phyloP scores from a whole-genome alignment of 1,284 basidiomycete genomes.

The Ustilago xerochloae region DNA sequence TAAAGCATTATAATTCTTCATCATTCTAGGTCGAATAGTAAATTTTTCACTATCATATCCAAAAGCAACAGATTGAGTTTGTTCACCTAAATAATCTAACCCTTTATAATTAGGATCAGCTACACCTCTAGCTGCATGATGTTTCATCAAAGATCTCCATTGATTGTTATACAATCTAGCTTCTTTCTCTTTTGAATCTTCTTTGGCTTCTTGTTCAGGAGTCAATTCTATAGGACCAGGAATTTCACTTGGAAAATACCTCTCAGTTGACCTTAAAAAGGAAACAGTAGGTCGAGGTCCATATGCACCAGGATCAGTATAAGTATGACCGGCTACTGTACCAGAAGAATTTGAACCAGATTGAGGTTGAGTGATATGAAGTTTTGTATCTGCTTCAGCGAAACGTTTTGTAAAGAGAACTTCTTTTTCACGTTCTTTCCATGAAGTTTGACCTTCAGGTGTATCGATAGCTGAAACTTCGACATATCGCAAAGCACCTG shows the following conservation, averaged over 20 bases:
- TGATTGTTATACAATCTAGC: constrained; percentile 36
- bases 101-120: constrained; percentile 44
- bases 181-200: constrained; percentile 22
- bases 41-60: constrained; percentile 46
- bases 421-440: constrained; percentile 58
- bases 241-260: constrained; percentile 49
- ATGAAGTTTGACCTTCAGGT: constrained; percentile 53
- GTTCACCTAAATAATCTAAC: constrained; percentile 46
- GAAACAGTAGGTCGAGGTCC: constrained; percentile 44
- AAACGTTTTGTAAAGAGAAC: constrained; percentile 59
- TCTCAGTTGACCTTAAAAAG: constrained; percentile 41
- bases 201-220: constrained; percentile 23
- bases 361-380: constrained; percentile 35
- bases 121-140: constrained; percentile 37
- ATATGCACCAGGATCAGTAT: constrained; percentile 19
- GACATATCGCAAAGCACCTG: constrained; percentile 56
- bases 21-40: constrained; percentile 46
- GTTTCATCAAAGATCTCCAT: constrained; percentile 37
- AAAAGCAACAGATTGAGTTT: constrained; percentile 28
- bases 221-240: constrained; percentile 30
- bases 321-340: constrained; percentile 5
- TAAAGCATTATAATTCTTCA: constrained; percentile 61
- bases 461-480: constrained; percentile 55
- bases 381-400: constrained; percentile 54
- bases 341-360: too few species aligned